These are phyloP conservation scores for Acarospora socialis DNA, from an alignment of 2,329 filamentous ascomycete genomes.

Conservation along the genomic window DNA sequence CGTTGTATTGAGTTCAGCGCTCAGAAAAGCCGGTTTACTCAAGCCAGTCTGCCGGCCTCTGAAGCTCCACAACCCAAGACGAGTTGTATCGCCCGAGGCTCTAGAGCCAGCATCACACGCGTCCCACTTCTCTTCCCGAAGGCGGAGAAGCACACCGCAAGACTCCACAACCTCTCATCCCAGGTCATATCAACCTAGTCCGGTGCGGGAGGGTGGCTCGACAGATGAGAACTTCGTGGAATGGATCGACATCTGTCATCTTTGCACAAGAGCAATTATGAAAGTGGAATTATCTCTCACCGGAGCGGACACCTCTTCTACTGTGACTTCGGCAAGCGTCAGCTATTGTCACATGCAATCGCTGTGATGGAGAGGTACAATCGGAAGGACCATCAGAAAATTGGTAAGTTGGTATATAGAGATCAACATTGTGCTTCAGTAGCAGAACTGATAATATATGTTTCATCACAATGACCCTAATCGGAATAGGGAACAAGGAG, in stretches of 20 bases:
- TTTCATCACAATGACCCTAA: conserved; percentile 52
- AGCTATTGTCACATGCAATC: no score
- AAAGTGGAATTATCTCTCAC: no score
- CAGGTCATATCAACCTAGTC: conserved; percentile 36
- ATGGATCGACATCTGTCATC: conserved; percentile 63
- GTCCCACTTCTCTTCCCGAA: conserved; percentile 13
- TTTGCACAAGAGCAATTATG: conserved; percentile 26
- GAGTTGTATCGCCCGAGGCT: conserved; percentile 36
- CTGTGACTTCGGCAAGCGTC: no score
- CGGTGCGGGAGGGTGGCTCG: conserved; percentile 62
- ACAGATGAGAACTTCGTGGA: conserved; percentile 52
- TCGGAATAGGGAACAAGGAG: not conserved
- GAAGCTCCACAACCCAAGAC: conserved; percentile 41
- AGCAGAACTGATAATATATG: conserved; percentile 57
- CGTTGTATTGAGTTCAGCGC: conserved; percentile 16
- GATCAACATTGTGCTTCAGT: conserved; percentile 54
- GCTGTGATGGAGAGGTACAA: no score
- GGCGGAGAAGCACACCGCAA: conserved; percentile 27
- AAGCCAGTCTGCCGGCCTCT: conserved; percentile 48
- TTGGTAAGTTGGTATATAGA: conserved; percentile 44
- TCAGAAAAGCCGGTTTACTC: conserved; percentile 60
- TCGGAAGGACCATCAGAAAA: conserved; percentile 35
- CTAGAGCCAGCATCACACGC: conserved; percentile 48
- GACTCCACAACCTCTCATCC: conserved; percentile 66
- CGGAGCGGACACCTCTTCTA: no score